Evolutionary conservation across 176 grass and related monocot species (phyloP), one percentile per base, ranked within the genome.

Genomic region (Musa schizocarpa): DNA sequence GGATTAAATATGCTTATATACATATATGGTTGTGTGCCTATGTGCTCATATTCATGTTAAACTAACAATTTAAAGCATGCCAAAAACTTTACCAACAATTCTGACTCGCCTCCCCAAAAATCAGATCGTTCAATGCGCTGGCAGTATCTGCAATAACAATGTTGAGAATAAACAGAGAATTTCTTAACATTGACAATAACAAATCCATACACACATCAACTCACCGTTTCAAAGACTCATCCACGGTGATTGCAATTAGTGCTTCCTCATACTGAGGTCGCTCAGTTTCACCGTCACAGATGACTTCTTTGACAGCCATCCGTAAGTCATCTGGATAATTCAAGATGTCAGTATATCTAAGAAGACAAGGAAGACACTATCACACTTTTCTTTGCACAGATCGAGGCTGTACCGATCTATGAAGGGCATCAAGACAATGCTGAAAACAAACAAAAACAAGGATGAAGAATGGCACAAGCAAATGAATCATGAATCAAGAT

Each of bases 31-130:
- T 43, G 34, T 43, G 34, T 43, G 34, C 34, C 3, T 6, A 43
- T 6, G 34, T 43, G 34, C 34, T 43, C 34, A 43, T 43, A 43
- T 43, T 43, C 34, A 53, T 9, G 43, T 78, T 74, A 12, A 81
- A 84, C 51, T 26, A 21, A 59, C 63, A 82, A 21, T 26, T 50
- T 62, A 77, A 76, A 11, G 56, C 0, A 11, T 81, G 78, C 26
- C 67, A 79, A 75, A 16, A 53, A 76, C 12, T 79, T 76, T 79
- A 93, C 94, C 90, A 98, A 74, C 66, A 98, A 26, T 87, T 98
- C 95, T 58, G 95, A 89, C 64, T 93, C 90, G 79, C 95, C 95
- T 86, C 95, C 90, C 90, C 88, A 98, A 78, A 98, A 98, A 87
- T 98, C 86, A 74, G 95, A 65, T 19, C 78, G 84, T 74, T 74